Base-by-base conservation (phyloP, 768 basidiomycete genomes). In the Sporobolomyces phaffii region DNA sequence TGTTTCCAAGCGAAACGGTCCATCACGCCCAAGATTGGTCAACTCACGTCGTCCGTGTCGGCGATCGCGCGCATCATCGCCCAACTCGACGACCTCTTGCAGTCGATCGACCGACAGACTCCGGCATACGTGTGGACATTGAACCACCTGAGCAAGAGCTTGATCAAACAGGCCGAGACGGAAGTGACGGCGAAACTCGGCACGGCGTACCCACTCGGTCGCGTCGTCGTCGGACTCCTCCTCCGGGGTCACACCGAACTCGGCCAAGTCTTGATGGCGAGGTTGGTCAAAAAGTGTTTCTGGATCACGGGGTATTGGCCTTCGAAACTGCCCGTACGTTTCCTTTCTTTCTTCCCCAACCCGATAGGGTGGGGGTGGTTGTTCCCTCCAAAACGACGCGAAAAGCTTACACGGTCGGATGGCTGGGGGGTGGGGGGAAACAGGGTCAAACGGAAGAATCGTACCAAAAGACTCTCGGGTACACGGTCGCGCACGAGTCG, bases 171-270 rank as follows among this genome's bases (percentile, higher is more conserved):
- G 79, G 92, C 92, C 22, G 92, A 96, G 79, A 88, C 86, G 0
- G 94, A 98, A 77, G 89, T 94, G 13, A 85, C 88, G 2, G 91
- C 92, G 3, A 89, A 93, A 78, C 86, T 88, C 74, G 85, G 85
- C 34, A 87, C 88, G 28, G 92, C 91, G 0, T 81, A 82, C 41
- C 94, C 94, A 0, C 83, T 99, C 28, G 90, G 89, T 0, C 83
- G 84, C 36, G 84, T 96, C 15, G 78, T 89, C 5, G 82, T 87
- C 68, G 85, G 83, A 68, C 81, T 97, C 34, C 38, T 80, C 24
- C 49, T 78, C 8, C 82, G 91, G 60, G 81, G 78, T 45, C 82
- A 85, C 56, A 80, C 81, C 8, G 76, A 78, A 33, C 87, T 99
- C 71, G 79, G 84, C 3, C 82, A 88, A 15, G 81, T 94, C 18